phyloP scores from a whole-genome alignment of 345 rosid genomes.

The Eucalyptus tenuipes region DNA sequence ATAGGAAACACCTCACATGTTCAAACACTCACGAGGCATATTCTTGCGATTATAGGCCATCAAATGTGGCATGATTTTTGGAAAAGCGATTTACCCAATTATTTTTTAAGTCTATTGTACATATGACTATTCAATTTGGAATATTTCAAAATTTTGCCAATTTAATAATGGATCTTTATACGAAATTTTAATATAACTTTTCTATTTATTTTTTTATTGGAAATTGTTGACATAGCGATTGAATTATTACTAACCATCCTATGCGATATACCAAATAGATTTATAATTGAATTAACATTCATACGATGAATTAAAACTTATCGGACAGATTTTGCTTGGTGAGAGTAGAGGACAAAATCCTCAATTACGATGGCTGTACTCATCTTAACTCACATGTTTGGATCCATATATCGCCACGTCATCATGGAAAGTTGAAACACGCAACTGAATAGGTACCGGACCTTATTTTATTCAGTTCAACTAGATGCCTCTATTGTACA shows the following conservation, averaged over 20 bases:
- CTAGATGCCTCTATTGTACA: not conserved
- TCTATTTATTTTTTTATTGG: accelerated
- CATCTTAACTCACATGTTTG: not conserved
- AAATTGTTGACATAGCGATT: not conserved
- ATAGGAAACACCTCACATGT: not conserved
- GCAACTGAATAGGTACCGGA: not conserved
- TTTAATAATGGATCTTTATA: not conserved
- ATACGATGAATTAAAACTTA: accelerated
- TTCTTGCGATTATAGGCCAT: not conserved
- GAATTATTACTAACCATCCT: accelerated
- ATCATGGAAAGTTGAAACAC: not conserved
- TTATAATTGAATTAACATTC: not conserved
- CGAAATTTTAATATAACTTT: accelerated
- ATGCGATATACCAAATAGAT: accelerated
- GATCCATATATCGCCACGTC: not conserved
- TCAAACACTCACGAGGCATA: not conserved
- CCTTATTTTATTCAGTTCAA: not conserved
- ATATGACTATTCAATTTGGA: not conserved
- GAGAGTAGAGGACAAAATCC: not conserved
- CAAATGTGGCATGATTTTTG: not conserved
- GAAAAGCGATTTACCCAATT: not conserved
- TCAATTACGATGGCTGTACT: not conserved
- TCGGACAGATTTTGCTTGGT: accelerated
- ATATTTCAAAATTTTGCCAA: not conserved
- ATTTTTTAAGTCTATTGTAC: not conserved